Evolutionary conservation across 345 rosid species (phyloP).

Genomic region (Hevea brasiliensis): DNA sequence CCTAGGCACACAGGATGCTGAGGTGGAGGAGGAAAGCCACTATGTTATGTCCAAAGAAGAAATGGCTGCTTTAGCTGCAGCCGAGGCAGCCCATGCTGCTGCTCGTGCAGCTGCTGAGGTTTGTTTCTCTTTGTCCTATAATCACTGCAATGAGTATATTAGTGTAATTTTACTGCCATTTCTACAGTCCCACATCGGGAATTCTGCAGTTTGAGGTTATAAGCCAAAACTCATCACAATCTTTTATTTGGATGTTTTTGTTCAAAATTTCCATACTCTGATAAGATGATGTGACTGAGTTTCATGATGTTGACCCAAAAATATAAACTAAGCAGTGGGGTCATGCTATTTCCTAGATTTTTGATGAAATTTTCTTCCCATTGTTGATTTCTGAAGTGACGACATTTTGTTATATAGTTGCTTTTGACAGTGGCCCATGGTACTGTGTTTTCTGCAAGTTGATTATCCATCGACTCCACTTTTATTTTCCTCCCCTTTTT

Average conservation of each 20-base stretch:
- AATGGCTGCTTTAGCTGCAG: slow-evolving; percentile 88
- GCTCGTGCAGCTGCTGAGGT: slow-evolving; percentile 55
- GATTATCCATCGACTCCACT: background rate
- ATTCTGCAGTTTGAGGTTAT: slow-evolving; percentile 5
- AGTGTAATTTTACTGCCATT: background rate
- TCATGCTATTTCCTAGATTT: background rate
- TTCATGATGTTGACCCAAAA: background rate
- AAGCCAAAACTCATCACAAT: background rate
- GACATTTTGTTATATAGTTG: background rate
- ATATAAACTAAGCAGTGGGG: background rate
- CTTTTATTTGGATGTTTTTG: background rate
- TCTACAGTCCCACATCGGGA: background rate
- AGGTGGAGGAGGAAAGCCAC: slow-evolving; percentile 42
- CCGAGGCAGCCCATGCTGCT: slow-evolving; percentile 77
- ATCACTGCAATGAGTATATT: background rate
- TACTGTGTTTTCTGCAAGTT: background rate
- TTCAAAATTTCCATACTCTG: no score
- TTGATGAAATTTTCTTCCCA: background rate
- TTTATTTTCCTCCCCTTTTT: background rate
- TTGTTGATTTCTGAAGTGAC: background rate
- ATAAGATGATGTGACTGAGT: no score
- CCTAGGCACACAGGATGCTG: slow-evolving; percentile 30
- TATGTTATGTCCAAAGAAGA: slow-evolving; percentile 81
- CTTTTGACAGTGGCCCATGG: background rate
- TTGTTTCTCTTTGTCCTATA: slow-evolving; percentile 33